These are phyloP conservation scores for Lignosus rhinocerotis DNA, from an alignment of 1,284 basidiomycete genomes.

Conservation along the genomic window DNA sequence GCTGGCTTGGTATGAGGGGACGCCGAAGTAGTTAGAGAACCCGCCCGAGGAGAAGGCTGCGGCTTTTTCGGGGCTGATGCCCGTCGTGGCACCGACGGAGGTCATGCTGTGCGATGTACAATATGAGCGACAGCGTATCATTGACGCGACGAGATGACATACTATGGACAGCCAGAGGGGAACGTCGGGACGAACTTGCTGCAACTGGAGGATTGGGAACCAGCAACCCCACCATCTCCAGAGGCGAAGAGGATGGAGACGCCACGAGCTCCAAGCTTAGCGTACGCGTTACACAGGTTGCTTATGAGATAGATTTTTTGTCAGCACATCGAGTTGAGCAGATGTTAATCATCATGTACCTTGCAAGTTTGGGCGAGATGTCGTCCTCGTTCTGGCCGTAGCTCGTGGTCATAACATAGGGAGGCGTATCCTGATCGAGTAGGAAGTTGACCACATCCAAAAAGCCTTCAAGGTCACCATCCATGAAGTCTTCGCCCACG, in stretches of 20 bases:
- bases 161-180: slow-evolving; percentile 65
- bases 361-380: slow-evolving; percentile 45
- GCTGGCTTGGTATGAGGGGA: slow-evolving; percentile 40
- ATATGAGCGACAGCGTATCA: slow-evolving; percentile 6
- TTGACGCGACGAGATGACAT: slow-evolving; percentile 30
- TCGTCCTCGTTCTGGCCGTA: slow-evolving; percentile 30
- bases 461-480: slow-evolving; percentile 26
- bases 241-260: slow-evolving; percentile 65
- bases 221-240: slow-evolving; percentile 68
- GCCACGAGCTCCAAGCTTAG: slow-evolving; percentile 61
- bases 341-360: slow-evolving; percentile 49
- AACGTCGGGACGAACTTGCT: slow-evolving; percentile 66
- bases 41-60: slow-evolving; percentile 46
- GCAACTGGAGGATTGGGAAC: slow-evolving; percentile 49
- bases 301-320: slow-evolving; percentile 7
- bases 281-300: slow-evolving; percentile 57
- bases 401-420: slow-evolving; percentile 51
- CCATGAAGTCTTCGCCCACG: slow-evolving; percentile 42
- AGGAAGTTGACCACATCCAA: slow-evolving; percentile 30
- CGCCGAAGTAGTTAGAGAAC: slow-evolving; percentile 48
- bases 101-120: slow-evolving; percentile 53
- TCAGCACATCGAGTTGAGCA: slow-evolving; percentile 25
- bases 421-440: slow-evolving; percentile 38
- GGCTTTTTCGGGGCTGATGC: slow-evolving; percentile 53
- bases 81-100: slow-evolving; percentile 56